phyloP scores from a whole-genome alignment of 78 protist species.

The Blattamonas nauphoetae region DNA sequence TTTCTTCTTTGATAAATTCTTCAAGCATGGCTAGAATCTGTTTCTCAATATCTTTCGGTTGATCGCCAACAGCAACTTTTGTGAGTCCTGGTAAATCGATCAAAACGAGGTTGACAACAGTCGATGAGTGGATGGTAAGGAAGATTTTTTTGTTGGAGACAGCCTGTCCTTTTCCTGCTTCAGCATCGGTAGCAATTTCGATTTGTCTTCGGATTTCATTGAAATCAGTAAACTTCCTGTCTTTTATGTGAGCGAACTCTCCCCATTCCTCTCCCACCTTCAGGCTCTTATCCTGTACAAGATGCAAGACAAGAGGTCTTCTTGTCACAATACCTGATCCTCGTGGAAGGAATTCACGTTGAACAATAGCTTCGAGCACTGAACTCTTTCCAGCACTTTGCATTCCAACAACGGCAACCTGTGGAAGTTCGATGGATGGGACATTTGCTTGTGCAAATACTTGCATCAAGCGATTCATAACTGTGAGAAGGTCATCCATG shows the following conservation, averaged over 20 bases:
- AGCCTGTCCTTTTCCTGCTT: neutral
- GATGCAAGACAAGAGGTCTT: neutral
- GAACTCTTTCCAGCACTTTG: constrained; percentile 13
- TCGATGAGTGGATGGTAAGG: neutral
- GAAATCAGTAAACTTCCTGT: neutral
- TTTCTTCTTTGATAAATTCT: constrained; percentile 7
- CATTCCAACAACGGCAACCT: constrained; percentile 14
- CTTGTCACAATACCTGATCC: constrained; percentile 11
- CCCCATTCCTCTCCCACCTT: neutral
- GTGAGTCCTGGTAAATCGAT: constrained; percentile 24
- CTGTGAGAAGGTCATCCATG: neutral
- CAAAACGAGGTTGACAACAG: neutral
- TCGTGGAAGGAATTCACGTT: constrained; percentile 6
- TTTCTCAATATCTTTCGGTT: constrained; percentile 32
- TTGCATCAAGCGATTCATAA: neutral
- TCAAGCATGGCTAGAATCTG: constrained; percentile 22
- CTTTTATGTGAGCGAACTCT: neutral
- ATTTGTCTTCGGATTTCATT: constrained; percentile 16
- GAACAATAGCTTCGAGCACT: constrained; percentile 3
- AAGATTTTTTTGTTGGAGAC: neutral
- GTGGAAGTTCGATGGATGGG: constrained; percentile 12
- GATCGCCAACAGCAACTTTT: constrained; percentile 33
- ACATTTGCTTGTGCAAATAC: neutral
- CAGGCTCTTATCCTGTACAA: neutral
- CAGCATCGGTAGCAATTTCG: neutral